Evolutionary conservation across 1,284 basidiomycete species (phyloP).

Genomic region (Apiotrichum siamense): DNA sequence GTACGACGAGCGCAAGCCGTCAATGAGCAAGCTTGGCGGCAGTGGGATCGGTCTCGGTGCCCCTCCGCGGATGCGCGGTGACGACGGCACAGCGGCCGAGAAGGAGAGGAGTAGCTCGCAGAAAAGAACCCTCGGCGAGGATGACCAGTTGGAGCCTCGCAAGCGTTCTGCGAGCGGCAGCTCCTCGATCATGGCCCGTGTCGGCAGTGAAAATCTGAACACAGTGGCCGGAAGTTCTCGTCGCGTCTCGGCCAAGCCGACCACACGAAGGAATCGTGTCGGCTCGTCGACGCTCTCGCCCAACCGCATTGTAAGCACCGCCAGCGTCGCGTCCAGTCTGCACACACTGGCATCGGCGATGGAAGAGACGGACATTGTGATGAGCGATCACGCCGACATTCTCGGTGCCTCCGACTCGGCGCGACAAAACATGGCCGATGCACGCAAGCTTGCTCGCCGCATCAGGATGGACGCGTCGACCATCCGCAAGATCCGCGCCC

Average conservation of each 20-base stretch:
- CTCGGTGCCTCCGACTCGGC: slow-evolving; percentile 8
- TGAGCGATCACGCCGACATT: slow-evolving; percentile 16
- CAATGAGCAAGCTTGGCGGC: not conserved
- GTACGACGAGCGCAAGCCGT: too few species aligned
- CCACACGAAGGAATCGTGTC: too few species aligned
- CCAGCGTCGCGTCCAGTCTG: not conserved
- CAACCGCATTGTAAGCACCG: not conserved
- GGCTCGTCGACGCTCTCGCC: not conserved
- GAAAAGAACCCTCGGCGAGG: slow-evolving; percentile 34
- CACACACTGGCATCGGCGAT: slow-evolving; percentile 4
- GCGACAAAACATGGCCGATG: slow-evolving; percentile 7
- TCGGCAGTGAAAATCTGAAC: slow-evolving; percentile 21
- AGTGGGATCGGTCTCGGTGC: slow-evolving; percentile 26
- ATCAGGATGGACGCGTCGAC: slow-evolving; percentile 4
- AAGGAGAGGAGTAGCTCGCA: slow-evolving; percentile 1
- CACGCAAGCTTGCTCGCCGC: slow-evolving; percentile 8
- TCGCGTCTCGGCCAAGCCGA: too few species aligned
- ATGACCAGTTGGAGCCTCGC: slow-evolving; percentile 33
- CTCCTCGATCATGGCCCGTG: slow-evolving; percentile 10
- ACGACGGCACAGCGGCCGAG: slow-evolving; percentile 19
- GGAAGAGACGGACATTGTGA: slow-evolving; percentile 12
- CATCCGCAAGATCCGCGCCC: slow-evolving; percentile 3
- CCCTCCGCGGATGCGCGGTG: slow-evolving; percentile 23
- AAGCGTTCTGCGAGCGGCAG: slow-evolving; percentile 28
- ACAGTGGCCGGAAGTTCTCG: not conserved